Base-by-base conservation (phyloP, 805 yeast genomes). In the Wickerhamiella azyma region DNA sequence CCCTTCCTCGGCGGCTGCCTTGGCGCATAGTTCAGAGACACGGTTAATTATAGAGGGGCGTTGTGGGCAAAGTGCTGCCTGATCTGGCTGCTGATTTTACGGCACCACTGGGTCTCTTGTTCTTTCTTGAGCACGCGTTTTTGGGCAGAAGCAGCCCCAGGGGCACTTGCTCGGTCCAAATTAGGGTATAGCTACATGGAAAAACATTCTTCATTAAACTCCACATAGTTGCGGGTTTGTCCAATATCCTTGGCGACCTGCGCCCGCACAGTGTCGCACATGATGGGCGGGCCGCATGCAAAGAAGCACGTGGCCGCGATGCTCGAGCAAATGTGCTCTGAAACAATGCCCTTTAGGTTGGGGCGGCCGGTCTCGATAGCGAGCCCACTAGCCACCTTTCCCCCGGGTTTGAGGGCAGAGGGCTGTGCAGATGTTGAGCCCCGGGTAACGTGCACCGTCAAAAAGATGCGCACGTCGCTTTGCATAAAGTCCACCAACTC, bases 401-500 rank as follows among this genome's bases (percentile, higher is more conserved):
- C 4, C 30, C 37, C 16, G 29, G 19, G 16, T 26, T 16, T n/a
- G n/a, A n/a, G n/a, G n/a, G n/a, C n/a, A n/a, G n/a, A n/a, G n/a
- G n/a, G n/a, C n/a, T n/a, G n/a, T n/a, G n/a, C n/a, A n/a, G n/a
- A n/a, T n/a, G n/a, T 7, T 7, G 14, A 6, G 14, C 29, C 28
- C 3, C 44, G 35, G n/a, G 45, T 42, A 18, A 48, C 43, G 24
- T 26, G 32, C 7, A 48, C 21, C 13, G 18, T 30, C 19, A 48
- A 17, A 18, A 33, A 28, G 19, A 48, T 42, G 26, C 43, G 44
- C 11, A 13, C 32, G 17, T 33, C 38, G 9, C n/a, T n/a, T n/a
- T 53, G 52, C 36, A 71, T 50, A 29, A 52, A 46, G 9, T 44
- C 55, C 38, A 75, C 52, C 49, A 74, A 76, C 4, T 57, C 61